These are phyloP conservation scores for Ramaria sp. DNA, from an alignment of 768 basidiomycete species.

Conservation along the genomic window DNA sequence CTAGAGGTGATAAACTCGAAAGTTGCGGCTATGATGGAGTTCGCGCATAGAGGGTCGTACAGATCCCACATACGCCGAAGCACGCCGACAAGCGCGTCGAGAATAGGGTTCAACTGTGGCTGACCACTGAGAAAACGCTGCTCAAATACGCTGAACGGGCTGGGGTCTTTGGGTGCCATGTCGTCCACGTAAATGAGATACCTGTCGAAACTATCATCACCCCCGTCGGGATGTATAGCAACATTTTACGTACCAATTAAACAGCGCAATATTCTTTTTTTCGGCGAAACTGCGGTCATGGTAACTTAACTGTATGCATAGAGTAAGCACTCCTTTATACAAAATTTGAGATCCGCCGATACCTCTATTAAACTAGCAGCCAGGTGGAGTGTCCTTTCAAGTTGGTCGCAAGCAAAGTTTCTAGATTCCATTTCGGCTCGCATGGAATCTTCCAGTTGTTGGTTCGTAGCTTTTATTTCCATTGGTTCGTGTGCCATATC, in stretches of 20 bases:
- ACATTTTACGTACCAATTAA: neutral
- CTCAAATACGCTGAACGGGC: neutral
- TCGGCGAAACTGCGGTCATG: neutral
- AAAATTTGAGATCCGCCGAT: neutral
- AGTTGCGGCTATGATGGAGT: neutral
- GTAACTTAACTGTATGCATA: neutral
- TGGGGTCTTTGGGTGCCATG: neutral
- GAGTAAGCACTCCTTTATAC: neutral
- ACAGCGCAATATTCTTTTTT: neutral
- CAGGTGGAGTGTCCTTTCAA: neutral
- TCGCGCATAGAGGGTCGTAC: neutral
- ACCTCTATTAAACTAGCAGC: constrained; percentile 1
- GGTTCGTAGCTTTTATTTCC: neutral
- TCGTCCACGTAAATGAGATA: constrained; percentile 1
- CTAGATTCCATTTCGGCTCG: neutral
- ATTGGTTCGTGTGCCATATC: no score
- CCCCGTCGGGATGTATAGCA: no score
- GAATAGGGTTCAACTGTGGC: neutral
- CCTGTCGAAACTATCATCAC: neutral
- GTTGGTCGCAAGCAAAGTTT: neutral
- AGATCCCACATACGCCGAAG: constrained; percentile 1
- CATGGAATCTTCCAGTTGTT: neutral
- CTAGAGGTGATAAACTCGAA: neutral
- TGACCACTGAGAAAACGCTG: neutral
- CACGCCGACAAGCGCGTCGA: neutral